Base-by-base conservation (phyloP, 768 basidiomycete species). In the Amanita phalloides region DNA sequence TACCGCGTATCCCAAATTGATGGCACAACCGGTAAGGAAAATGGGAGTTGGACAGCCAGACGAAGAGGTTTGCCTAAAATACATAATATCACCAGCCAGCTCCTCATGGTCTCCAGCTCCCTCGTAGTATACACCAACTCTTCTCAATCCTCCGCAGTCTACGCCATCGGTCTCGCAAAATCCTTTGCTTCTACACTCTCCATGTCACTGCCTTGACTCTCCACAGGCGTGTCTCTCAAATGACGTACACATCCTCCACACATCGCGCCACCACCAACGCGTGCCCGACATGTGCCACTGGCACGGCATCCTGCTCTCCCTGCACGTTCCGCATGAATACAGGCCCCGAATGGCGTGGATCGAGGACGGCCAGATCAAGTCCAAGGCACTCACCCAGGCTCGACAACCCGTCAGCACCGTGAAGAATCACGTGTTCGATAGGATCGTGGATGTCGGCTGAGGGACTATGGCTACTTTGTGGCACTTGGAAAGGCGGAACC, bases 41-140 rank as follows among this genome's bases (percentile, higher is more conserved):
- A 67, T 21, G 95, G 91, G 92, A 70, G 66, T 1, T 92, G 89
- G 85, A 73, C 71, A n/a, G 74, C 82, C 72, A 11, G 85, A 87
- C 60, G 75, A n/a, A 82, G 45, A 75, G 72, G 88, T 90, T 59
- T 57, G 80, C 68, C 26, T 21, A 26, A 49, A 3, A 17, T 20
- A 30, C 23, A 3, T 25, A n/a, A 10, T 45, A 32, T 20, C 53
- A 53, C 53, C 59, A 38, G 35, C 45, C 13, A 21, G 48, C 13
- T 33, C 33, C 33, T 33, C 33, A 33, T 33, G 33, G 33, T 25
- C 30, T 4, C 43, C 56, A 92, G 90, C 17, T 81, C 81, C 1
- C 71, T 79, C 5, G 71, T 82, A 4, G 68, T 86, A 26, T 81
- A 84, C 63, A 77, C 83, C 4, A 76, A 53, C 62, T 95, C 8